A percentile compares a stretch with the other conserved stretches of the same genome.
Conservation (phyloP, 352 stramenopile species). For the Phytophthora megakarya region DNA sequence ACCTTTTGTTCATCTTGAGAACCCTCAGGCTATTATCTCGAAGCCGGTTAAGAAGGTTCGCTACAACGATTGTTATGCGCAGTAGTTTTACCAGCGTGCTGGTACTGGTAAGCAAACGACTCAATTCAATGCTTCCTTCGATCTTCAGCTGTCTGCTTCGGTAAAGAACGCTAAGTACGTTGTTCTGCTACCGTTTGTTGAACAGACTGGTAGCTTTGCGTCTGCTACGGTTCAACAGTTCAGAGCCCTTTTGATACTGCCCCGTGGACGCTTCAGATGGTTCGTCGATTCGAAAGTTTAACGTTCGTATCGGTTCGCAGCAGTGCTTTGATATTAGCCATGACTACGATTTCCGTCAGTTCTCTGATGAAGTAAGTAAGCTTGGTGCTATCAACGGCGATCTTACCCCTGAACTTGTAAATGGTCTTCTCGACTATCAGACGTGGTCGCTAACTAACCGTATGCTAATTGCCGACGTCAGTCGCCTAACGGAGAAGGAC, state of each 20-base stretch:
- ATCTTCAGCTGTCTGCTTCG: slow-evolving; percentile 11
- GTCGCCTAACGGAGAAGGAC: slow-evolving; percentile 16
- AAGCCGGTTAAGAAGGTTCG: slow-evolving; percentile 21
- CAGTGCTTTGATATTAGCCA: slow-evolving; percentile 30
- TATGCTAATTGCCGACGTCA: slow-evolving; percentile 23
- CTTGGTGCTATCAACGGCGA: slow-evolving; percentile 31
- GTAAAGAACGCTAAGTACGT: slow-evolving; percentile 3
- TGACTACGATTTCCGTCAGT: slow-evolving; percentile 31
- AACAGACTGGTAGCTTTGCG: not conserved
- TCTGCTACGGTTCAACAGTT: slow-evolving; percentile 19
- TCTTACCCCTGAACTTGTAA: slow-evolving; percentile 17
- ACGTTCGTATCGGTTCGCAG: slow-evolving; percentile 13
- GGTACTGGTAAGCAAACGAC: not conserved
- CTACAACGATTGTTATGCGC: slow-evolving; percentile 11
- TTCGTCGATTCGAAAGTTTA: slow-evolving; percentile 18
- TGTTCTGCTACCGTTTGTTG: not conserved
- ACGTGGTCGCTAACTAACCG: slow-evolving; percentile 24
- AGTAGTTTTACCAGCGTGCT: slow-evolving; percentile 18
- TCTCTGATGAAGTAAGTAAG: slow-evolving; percentile 27
- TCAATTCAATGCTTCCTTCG: slow-evolving; percentile 8
- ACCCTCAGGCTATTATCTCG: slow-evolving; percentile 15
- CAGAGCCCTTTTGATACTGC: slow-evolving; percentile 7
- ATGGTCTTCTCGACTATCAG: slow-evolving; percentile 33
- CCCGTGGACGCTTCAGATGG: slow-evolving; percentile 19
- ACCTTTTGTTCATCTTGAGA: slow-evolving; percentile 12